Base-by-base conservation (phyloP, 129 eudicot genomes). In the Flaveria robusta region DNA sequence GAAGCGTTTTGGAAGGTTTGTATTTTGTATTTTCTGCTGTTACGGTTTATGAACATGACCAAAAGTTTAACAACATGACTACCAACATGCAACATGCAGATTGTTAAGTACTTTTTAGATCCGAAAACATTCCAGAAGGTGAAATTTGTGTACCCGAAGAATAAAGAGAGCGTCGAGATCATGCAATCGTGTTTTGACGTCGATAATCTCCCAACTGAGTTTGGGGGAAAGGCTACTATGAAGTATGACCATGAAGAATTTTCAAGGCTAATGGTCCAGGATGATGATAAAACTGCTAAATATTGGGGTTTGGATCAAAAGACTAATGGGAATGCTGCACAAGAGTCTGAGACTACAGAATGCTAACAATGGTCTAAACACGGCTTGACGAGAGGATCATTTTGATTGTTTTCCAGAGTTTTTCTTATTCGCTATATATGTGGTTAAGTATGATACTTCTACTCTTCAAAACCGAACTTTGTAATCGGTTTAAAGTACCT, bases 1-100 rank as follows among this genome's bases (percentile, higher is more conserved):
- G 89, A 91, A 87, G 89, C 97, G 42, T 91, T 91, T 83, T 91
- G 92, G 95, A 91, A 85, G 97, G 97, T 91, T 63, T 9, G 87
- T 66, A 26, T 18, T 60, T 26, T 60, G 39, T 26, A 60, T 8
- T 43, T 9, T 34, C 7, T 5, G 7, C 22, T 67, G n/a, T 81
- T 59, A 24, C 34, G 16, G 2, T 58, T 58, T 58, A 22, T 58
- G 27, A 20, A 9, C 23, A 19, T 13, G 11, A 56, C 31, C 29
- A 23, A 5, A 23, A 58, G 39, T 26, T 13, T 27, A 14, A 27
- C 7, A 24, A 60, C 41, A 7, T 50, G 37, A 26, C 18, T 7
- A 56, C 14, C 9, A 60, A 34, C 39, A 34, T 43, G 49, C 3
- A 11, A 6, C 18, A 41, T 85, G 85, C 87, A 91, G 97, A 62